Percentiles rank a stretch among this genome's conserved stretches.
These are phyloP conservation scores for Ceratocystis smalleyi DNA, from an alignment of 2,329 filamentous ascomycete species.

Conservation along the genomic window DNA sequence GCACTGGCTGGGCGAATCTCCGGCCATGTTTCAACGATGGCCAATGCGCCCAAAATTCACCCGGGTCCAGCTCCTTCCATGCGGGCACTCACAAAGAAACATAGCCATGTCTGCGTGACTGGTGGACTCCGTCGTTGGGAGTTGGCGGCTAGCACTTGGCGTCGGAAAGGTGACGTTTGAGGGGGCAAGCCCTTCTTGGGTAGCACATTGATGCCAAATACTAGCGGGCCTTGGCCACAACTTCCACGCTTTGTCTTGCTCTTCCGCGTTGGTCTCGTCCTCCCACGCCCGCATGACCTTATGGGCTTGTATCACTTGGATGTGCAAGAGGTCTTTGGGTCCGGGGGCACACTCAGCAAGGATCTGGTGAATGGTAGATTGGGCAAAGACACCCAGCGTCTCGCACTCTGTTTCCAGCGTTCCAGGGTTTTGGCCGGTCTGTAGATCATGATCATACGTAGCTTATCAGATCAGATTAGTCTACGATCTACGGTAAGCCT, in stretches of 20 bases:
- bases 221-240: too few species aligned
- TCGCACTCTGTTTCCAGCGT: not conserved
- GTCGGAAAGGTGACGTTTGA: too few species aligned
- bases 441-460: not conserved
- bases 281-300: not conserved
- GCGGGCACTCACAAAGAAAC: too few species aligned
- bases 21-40: not conserved
- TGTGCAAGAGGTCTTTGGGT: not conserved
- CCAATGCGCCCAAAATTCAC: too few species aligned
- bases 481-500: not conserved
- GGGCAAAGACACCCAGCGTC: not conserved
- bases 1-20: not conserved
- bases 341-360: not conserved
- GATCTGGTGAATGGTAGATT: not conserved
- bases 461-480: not conserved
- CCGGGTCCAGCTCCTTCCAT: too few species aligned
- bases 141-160: too few species aligned
- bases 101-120: too few species aligned
- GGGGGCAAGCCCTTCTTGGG: too few species aligned
- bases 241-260: not conserved
- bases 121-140: too few species aligned
- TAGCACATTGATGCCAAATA: too few species aligned
- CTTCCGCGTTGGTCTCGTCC: not conserved
- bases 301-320: not conserved
- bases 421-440: not conserved